Conservation (phyloP, 345 rosid genomes). For the Eucalyptus urophylla region DNA sequence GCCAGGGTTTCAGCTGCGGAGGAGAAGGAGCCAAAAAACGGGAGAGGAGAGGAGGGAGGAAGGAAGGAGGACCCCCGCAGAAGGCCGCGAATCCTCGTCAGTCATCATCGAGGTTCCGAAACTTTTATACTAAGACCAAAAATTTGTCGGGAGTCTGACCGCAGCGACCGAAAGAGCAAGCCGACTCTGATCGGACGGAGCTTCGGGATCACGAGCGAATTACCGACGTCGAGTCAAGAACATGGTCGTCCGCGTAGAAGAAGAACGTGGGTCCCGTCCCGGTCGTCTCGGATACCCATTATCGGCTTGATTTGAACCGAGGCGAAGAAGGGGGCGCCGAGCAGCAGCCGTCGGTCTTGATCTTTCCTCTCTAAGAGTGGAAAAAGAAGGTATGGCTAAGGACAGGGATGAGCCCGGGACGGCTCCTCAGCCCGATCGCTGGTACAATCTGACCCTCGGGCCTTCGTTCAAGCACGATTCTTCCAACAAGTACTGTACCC, state of each 20-base stretch:
- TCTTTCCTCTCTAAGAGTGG: background rate
- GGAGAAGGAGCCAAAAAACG: too few species aligned
- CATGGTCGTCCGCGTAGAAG: background rate
- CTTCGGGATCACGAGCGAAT: background rate
- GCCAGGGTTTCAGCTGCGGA: background rate
- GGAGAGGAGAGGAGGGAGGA: too few species aligned
- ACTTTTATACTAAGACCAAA: too few species aligned
- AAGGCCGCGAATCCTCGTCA: too few species aligned
- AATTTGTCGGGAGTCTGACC: background rate
- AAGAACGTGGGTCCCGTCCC: background rate
- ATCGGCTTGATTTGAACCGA: background rate
- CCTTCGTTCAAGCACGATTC: conserved; percentile 51
- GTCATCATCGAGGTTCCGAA: too few species aligned
- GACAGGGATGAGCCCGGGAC: conserved; percentile 52
- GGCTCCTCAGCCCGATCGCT: conserved; percentile 67
- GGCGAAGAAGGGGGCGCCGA: background rate
- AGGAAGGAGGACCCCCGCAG: too few species aligned
- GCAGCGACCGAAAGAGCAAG: background rate
- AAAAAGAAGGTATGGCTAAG: conserved; percentile 28
- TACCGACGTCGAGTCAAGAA: background rate
- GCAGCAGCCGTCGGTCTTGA: background rate
- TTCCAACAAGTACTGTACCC: conserved; percentile 57
- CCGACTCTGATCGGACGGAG: background rate
- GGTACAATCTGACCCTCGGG: conserved; percentile 72
- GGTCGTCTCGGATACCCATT: background rate